Percentiles rank a stretch among this genome's conserved stretches.
These are phyloP conservation scores for Enterospora canceri DNA, from an alignment of 371 early-diverging fungal genomes.

Conservation along the genomic window DNA sequence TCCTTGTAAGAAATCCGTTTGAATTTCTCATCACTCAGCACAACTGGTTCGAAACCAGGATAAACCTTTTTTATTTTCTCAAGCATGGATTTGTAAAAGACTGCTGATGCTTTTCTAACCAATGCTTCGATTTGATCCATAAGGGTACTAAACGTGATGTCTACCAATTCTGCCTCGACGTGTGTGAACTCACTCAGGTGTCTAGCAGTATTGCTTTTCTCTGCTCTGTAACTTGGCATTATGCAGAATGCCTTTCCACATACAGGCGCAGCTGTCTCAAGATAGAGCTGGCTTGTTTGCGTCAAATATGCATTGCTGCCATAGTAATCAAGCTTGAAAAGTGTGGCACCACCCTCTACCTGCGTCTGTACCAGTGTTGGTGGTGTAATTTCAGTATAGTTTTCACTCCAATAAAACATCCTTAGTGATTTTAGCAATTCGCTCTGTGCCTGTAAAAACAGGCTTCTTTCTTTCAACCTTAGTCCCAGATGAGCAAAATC, in stretches of 20 bases:
- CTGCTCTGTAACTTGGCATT: conserved; percentile 95
- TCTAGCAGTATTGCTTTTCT: conserved; percentile 91
- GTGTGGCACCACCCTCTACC: conserved; percentile 93
- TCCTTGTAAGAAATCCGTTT: conserved; percentile 83
- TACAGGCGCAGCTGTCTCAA: conserved; percentile 88
- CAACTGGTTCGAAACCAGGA: conserved; percentile 71
- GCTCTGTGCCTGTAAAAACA: conserved; percentile 75
- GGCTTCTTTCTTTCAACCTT: conserved; percentile 75
- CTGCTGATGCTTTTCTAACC: conserved; percentile 70
- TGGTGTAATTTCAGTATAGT: conserved; percentile 82
- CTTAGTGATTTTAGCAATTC: conserved; percentile 77
- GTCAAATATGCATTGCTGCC: conserved; percentile 90
- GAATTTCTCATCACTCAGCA: conserved; percentile 65
- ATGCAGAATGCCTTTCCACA: conserved; percentile 90
- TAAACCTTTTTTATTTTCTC: conserved; percentile 71
- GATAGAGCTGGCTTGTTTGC: conserved; percentile 94
- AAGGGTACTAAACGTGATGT: conserved; percentile 78
- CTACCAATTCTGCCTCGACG: conserved; percentile 90
- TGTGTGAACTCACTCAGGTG: conserved; percentile 96
- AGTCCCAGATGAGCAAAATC: conserved; percentile 89
- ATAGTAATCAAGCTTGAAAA: conserved; percentile 90
- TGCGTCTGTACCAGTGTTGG: conserved; percentile 99
- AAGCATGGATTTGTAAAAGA: conserved; percentile 64
- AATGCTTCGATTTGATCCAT: conserved; percentile 74
- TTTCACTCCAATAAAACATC: conserved; percentile 69